Base-by-base conservation (phyloP, 1,284 basidiomycete species). In the Irpex rosettiformis region DNA sequence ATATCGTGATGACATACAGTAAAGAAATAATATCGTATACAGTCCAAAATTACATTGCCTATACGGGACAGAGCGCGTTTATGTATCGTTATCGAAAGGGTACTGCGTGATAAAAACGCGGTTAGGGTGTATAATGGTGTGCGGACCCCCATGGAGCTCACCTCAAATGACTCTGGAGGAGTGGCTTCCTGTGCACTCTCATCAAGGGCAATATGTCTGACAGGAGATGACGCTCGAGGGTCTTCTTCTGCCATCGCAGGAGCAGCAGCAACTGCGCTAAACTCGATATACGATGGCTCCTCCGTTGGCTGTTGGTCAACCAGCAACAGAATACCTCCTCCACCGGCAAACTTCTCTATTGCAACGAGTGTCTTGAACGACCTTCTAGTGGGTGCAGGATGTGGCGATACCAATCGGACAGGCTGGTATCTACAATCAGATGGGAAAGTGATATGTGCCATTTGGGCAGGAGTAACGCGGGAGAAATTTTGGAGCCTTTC, bases 391-490 rank as follows among this genome's bases (percentile, higher is more conserved):
- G 60, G 62, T 16, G 74, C 67, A 8, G 75, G 64, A 48, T 77
- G 76, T 22, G 81, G 78, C 21, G 87, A 88, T 33, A 96, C 85
- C 0, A 92, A 83, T 52, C 96, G 86, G 11, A 98, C 91, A n/a
- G 96, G 96, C 61, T 91, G 87, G 73, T 94, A 98, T 56, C 94
- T 84, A 18, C 85, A 79, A 8, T 89, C 86, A 1, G 79, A 57
- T 0, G 94, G 87, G 83, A 98, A 97, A 48, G 82, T 81, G 68
- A 99, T 85, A 73, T 91, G 88, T 21, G 86, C 79, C 30, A 97
- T 78, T 73, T 99, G 97, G 0, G 89, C 85, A 16, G 96, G 94
- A 0, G 92, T 95, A 18, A 98, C 94, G 55, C 97, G 89, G 11
- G 95, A 92, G 69, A 98, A 90, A 78, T 99, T 99, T 28, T 85